Percentiles rank a stretch among this genome's conserved stretches.
Conservation (phyloP, 768 basidiomycete genomes). For the Leccinum pellstonianum region DNA sequence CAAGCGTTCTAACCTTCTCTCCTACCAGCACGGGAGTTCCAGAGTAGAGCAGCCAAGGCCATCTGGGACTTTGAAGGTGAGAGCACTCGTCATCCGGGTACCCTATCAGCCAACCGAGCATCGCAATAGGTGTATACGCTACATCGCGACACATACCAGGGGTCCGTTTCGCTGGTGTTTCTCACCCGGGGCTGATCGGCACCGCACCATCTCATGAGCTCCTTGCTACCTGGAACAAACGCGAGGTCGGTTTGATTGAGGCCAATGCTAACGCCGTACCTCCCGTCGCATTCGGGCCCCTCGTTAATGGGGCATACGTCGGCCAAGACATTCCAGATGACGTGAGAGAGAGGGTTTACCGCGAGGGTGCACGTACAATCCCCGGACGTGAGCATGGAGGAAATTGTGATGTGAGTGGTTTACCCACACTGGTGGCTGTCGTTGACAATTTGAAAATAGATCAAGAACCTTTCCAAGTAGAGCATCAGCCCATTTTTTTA, state of each 20-base stretch:
- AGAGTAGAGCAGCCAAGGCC: conserved; percentile 71
- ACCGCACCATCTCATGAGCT: conserved; percentile 75
- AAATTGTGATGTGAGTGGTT: conserved; percentile 59
- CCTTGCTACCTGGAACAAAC: conserved; percentile 71
- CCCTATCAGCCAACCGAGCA: background rate
- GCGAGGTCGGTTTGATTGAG: conserved; percentile 64
- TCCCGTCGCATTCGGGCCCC: conserved; percentile 65
- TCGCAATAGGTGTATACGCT: conserved; percentile 57
- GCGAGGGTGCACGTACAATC: conserved; percentile 71
- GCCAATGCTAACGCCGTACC: conserved; percentile 52
- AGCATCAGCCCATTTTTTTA: background rate
- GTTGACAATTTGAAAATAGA: conserved; percentile 39
- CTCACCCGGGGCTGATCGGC: conserved; percentile 74
- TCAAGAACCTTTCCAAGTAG: conserved; percentile 71
- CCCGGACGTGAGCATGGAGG: conserved; percentile 82
- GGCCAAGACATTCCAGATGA: conserved; percentile 58
- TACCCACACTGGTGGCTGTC: background rate
- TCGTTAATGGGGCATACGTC: conserved; percentile 59
- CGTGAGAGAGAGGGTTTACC: conserved; percentile 50
- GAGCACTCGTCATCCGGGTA: background rate
- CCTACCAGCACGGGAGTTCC: conserved; percentile 56
- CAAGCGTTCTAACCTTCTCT: background rate
- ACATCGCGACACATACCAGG: conserved; percentile 76
- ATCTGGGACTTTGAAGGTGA: conserved; percentile 77
- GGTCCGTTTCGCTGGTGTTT: conserved; percentile 74